These are phyloP conservation scores for Penicillium waksmanii DNA, from an alignment of 495 filamentous ascomycete species.

Conservation along the genomic window DNA sequence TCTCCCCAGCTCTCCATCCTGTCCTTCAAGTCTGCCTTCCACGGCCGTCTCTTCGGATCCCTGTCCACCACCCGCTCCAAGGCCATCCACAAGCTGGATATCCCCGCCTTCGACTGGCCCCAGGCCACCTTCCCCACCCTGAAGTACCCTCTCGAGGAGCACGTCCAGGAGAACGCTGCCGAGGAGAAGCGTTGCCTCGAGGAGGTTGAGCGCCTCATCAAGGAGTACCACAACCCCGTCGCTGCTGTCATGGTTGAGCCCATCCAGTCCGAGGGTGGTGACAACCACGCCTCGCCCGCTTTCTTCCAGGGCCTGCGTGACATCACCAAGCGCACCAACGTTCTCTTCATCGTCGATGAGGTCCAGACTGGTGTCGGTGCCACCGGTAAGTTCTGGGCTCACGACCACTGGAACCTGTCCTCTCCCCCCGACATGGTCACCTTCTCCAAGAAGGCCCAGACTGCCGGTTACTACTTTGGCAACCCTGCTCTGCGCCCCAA, in stretches of 20 bases:
- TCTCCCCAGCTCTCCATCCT: conserved; percentile 86
- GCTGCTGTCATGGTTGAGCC: conserved; percentile 91
- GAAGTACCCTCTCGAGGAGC: conserved; percentile 88
- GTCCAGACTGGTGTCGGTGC: conserved; percentile 94
- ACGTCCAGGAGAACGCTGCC: conserved; percentile 77
- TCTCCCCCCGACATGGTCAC: conserved; percentile 97
- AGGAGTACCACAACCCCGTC: conserved; percentile 81
- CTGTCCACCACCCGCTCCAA: conserved; percentile 94
- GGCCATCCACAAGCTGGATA: conserved; percentile 98
- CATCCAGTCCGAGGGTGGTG: conserved; percentile 97
- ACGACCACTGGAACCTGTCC: conserved; percentile 91
- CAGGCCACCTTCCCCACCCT: conserved; percentile 88
- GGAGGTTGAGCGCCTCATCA: conserved; percentile 86
- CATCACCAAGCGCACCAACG: conserved; percentile 80
- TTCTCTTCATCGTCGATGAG: conserved; percentile 96
- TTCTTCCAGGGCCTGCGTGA: conserved; percentile 92
- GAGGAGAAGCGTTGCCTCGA: conserved; percentile 86
- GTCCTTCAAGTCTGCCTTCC: conserved; percentile 92
- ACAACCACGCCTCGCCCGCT: conserved; percentile 93
- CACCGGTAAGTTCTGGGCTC: conserved; percentile 98
- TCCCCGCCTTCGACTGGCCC: conserved; percentile 98
- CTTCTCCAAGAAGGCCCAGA: conserved; percentile 98
- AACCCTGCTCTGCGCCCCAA: conserved; percentile 89
- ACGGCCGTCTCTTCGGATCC: conserved; percentile 91
- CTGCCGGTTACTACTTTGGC: conserved; percentile 95